Base-by-base conservation (phyloP, 805 yeast species). In the Kregervanrija fluxuum region DNA sequence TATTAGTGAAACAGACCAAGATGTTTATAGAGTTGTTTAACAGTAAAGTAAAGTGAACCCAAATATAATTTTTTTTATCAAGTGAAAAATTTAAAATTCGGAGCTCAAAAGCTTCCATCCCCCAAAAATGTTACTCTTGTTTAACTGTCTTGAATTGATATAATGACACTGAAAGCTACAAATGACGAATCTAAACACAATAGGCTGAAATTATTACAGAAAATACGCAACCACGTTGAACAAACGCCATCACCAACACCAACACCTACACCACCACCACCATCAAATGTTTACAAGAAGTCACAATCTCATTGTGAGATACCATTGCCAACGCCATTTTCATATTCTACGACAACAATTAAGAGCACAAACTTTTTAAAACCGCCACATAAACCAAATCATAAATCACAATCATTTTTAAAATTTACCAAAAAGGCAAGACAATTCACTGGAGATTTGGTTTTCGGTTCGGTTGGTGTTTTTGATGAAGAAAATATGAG, bases 1-100 rank as follows among this genome's bases (percentile, higher is more conserved):
- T 1, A 68, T 84, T 35, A 75, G 89, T 54, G 52, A 62, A 40
- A 59, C 65, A 1, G 95, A 88, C 58, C 60, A 54, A 37, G 95
- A 87, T 56, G 95, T 95, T 10, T 64, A 74, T 41, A 58, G 46
- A 33, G 36, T 45, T 38, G 41, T 50, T 14, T 52, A 40, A 38
- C 6, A 22, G 8, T 22, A 5, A 22, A 22, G 28, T 22, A 5
- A 5, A 22, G 28, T 22, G 28, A 22, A 22, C 8, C 28, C 8
- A 22, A 6, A 22, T 22, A 22, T 22, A 6, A 22, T 5, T 22
- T 22, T 22, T 22, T 22, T 22, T 22, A 22, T 22, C 28, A 22
- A 17, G 28, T 22, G 28, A 22, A 22, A 22, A 22, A 22, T 22
- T 22, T 5, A 22, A 22, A 22, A 22, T 5, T 22, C 28, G 28